Evolutionary conservation across 2,329 filamentous ascomycete genomes (phyloP), one percentile per base, ranked within the genome.

Genomic region (Hypoxylon sp.): DNA sequence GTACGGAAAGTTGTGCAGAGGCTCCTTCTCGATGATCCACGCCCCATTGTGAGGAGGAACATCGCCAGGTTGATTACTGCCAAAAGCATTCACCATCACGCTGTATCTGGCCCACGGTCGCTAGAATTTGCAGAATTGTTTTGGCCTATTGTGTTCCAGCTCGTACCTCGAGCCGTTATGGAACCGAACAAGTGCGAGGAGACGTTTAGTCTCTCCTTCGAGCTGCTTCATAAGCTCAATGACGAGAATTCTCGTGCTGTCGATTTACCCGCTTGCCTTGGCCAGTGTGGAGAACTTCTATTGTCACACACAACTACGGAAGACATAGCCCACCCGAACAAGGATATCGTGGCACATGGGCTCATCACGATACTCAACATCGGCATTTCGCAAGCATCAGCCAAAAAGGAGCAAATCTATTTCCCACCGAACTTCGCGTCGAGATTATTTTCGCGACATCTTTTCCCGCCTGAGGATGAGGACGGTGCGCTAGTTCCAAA

Each of bases 371-470:
- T 83, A 17, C 48, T 83, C 14, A 74, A 76, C 41, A 70, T 73
- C 19, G 72, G 73, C 3, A 65, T 77, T 46, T 73, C 71, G 38
- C 70, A 80, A 17, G 46, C 79, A 21, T 71, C 70, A 38, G 67
- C 64, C 17, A 63, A 65, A 14, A 68, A 72, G n/a, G 67, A 73
- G 23, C 53, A 60, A 3, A n/a, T 74, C 14, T 64, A 65, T 45
- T 62, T 72, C 14, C 41, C 60, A 6, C 72, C 70, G 3, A 64
- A 70, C 19, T 77, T 82, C 50, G 82, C 84, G 9, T 80, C 82
- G 56, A 79, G 80, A 2, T 76, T 94, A 0, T 88, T 93, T 71
- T 86, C 84, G 75, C 86, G 82, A 60, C 90, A 91, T 72, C 80
- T 94, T 0, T 93, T 93, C 71, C 91, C 91, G 0, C 82, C 84